A percentile compares a stretch with the other conserved stretches of the same genome.
Evolutionary conservation across 441 rosid genomes (phyloP).

Genomic region (Macaranga tanarius): DNA sequence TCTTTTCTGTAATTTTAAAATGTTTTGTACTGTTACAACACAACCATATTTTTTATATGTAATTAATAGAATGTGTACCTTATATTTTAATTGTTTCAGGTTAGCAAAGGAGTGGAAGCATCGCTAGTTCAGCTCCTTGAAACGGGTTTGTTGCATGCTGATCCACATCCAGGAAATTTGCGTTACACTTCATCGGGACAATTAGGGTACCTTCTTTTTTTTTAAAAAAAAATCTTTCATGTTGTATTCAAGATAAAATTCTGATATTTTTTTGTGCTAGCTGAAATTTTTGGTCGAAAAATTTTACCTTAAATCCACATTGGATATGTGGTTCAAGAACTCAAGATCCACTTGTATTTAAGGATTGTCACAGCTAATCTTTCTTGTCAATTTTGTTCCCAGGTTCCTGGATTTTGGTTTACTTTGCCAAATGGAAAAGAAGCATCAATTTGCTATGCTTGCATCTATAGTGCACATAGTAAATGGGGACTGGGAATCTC

Average conservation of each 20-base stretch:
- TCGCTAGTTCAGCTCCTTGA: conserved; percentile 91
- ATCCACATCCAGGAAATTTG: conserved; percentile 97
- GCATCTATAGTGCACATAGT: conserved; percentile 93
- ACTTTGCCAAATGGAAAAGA: conserved; percentile 90
- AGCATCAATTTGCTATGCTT: conserved; percentile 91
- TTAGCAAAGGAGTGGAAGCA: conserved; percentile 90
- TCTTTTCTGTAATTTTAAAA: neutral
- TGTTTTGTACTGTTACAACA: neutral
- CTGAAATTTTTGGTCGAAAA: conserved; percentile 17
- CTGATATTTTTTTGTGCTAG: conserved; percentile 19
- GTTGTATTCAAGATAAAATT: conserved; percentile 16
- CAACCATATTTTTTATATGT: neutral
- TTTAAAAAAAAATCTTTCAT: conserved; percentile 24
- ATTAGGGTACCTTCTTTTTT: conserved; percentile 54
- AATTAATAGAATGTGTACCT: neutral
- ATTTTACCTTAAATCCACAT: neutral
- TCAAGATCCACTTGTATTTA: neutral
- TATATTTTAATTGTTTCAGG: conserved; percentile 43
- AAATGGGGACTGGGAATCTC: conserved; percentile 87
- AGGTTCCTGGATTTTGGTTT: conserved; percentile 96
- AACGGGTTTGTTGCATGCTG: conserved; percentile 95
- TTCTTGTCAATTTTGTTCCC: conserved; percentile 28
- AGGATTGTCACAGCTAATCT: neutral
- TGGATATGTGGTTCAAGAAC: neutral
- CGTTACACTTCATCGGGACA: conserved; percentile 79